phyloP scores from a whole-genome alignment of 1,139 yeast genomes.

The Tardiomyces depauwii region DNA sequence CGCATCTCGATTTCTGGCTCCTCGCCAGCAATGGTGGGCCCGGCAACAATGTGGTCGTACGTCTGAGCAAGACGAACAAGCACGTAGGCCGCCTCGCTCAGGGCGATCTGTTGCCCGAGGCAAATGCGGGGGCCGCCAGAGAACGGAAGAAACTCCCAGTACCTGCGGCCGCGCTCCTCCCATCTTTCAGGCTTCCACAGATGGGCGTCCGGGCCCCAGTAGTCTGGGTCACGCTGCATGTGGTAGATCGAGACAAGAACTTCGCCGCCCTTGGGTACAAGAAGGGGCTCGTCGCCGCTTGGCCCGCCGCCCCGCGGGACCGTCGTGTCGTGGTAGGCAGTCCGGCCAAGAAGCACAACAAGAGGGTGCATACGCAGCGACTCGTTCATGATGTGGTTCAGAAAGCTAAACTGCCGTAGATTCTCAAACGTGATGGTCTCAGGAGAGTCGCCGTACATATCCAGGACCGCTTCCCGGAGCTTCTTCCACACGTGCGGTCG shows the following conservation, averaged over 20 bases:
- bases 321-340: conserved; percentile 35
- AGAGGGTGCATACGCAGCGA: conserved; percentile 43
- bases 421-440: conserved; percentile 23
- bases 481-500: conserved; percentile 29
- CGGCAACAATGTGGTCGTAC: conserved; percentile 2
- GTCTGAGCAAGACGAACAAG: conserved; percentile 28
- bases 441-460: conserved; percentile 8
- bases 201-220: conserved; percentile 38
- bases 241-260: conserved; percentile 35
- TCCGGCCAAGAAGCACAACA: conserved; percentile 42
- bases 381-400: conserved; percentile 40
- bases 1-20: conserved; percentile 1
- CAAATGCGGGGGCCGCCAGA: conserved; percentile 43
- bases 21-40: not conserved
- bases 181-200: conserved; percentile 42
- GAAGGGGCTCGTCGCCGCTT: conserved; percentile 33
- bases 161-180: conserved; percentile 17
- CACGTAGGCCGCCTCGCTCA: conserved; percentile 40
- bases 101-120: conserved; percentile 39
- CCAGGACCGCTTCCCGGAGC: conserved; percentile 28
- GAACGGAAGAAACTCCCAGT: conserved; percentile 26
- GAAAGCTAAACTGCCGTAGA: conserved; percentile 38
- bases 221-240: conserved; percentile 34
- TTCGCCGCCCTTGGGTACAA: conserved; percentile 36
- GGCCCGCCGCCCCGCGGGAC: conserved; percentile 45